phyloP scores from a whole-genome alignment of 2,329 filamentous ascomycete genomes.

The Penicillium hesseltinei region DNA sequence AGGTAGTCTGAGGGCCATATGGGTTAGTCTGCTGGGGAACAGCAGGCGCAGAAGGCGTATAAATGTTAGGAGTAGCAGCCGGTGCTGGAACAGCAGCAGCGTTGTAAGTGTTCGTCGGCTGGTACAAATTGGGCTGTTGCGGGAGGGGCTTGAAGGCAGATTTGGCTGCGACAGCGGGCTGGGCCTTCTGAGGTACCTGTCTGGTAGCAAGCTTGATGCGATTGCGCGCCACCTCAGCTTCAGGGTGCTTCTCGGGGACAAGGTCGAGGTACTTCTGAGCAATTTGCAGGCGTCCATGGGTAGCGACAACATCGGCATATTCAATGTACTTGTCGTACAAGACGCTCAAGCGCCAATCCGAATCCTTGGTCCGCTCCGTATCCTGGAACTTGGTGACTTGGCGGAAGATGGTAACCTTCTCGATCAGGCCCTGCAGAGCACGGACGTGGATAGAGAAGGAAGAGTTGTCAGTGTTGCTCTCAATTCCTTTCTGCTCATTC shows the following conservation, averaged over 20 bases:
- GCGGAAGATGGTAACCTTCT: slow-evolving; percentile 97
- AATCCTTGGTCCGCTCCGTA: slow-evolving; percentile 64
- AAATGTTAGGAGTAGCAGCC: slow-evolving; percentile 35
- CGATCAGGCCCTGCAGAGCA: slow-evolving; percentile 87
- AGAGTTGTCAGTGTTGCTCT: slow-evolving; percentile 68
- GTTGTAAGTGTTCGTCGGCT: slow-evolving; percentile 35
- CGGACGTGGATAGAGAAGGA: slow-evolving; percentile 89
- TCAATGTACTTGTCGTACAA: slow-evolving; percentile 95
- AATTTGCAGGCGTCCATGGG: slow-evolving; percentile 79
- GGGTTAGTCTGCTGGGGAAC: slow-evolving; percentile 42
- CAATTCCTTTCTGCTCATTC: slow-evolving; percentile 70
- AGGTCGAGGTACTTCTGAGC: slow-evolving; percentile 91
- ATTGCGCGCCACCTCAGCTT: slow-evolving; percentile 81
- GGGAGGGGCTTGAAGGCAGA: slow-evolving; percentile 45
- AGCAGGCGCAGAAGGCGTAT: slow-evolving; percentile 38
- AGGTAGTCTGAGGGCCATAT: slow-evolving; percentile 49
- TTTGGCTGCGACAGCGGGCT: slow-evolving; percentile 43
- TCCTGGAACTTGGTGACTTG: slow-evolving; percentile 91
- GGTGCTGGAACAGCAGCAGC: slow-evolving; percentile 22
- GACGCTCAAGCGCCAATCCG: slow-evolving; percentile 82
- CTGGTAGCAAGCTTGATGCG: slow-evolving; percentile 81
- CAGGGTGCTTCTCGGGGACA: slow-evolving; percentile 76
- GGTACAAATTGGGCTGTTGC: slow-evolving; percentile 37
- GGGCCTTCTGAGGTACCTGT: slow-evolving; percentile 51
- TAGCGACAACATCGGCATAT: slow-evolving; percentile 91